Evolutionary conservation across 2,329 filamentous ascomycete species (phyloP).

Genomic region (Paraphaeosphaeria sporulosa): DNA sequence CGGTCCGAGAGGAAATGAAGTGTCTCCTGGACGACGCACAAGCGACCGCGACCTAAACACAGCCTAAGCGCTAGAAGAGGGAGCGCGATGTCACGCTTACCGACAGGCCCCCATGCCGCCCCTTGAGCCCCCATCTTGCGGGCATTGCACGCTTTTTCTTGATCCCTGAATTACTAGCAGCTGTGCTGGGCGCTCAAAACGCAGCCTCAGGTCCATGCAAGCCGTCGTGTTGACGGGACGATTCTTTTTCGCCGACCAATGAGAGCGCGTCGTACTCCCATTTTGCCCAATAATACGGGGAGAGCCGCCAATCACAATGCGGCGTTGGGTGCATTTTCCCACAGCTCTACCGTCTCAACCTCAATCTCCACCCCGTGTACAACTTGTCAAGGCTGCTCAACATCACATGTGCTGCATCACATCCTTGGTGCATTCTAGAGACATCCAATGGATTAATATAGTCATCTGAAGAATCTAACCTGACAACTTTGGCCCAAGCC

Average conservation of each 20-base stretch:
- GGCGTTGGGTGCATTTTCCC: background rate
- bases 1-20: conserved; percentile 1
- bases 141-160: background rate
- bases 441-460: too few relatives aligned
- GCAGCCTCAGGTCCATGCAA: background rate
- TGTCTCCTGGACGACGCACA: conserved; percentile 16
- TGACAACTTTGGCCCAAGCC: background rate
- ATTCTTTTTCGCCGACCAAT: background rate
- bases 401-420: too few relatives aligned
- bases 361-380: too few relatives aligned
- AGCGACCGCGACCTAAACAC: conserved; percentile 13
- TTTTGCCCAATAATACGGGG: background rate
- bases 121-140: background rate
- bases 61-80: conserved; percentile 6
- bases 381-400: too few relatives aligned
- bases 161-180: background rate
- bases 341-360: background rate
- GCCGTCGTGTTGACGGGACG: background rate
- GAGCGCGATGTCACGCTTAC: conserved; percentile 5
- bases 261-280: background rate
- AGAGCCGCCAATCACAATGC: background rate
- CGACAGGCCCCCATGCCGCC: background rate
- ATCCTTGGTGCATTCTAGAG: too few relatives aligned
- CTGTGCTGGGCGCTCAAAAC: background rate
- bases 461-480: background rate